Evolutionary conservation across 129 eudicot species (phyloP).

Genomic region (Tagetes patula): DNA sequence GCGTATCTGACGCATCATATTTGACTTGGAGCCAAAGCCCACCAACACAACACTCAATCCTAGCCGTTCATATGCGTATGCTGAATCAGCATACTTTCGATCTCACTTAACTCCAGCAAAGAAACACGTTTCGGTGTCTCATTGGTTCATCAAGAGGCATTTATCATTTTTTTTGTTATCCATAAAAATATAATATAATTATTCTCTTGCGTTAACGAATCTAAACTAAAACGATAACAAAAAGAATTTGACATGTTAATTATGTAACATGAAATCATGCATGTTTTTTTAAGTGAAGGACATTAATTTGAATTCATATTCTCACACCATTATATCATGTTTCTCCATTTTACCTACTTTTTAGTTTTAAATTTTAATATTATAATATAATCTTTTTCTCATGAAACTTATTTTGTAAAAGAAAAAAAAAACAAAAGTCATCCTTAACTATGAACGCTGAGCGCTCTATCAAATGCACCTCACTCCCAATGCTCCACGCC

Average conservation of each 20-base stretch:
- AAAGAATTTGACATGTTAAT: background rate
- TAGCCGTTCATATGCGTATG: conserved; percentile 27
- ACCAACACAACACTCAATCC: conserved; percentile 15
- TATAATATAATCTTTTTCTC: too few species aligned
- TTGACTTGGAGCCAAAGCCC: conserved; percentile 27
- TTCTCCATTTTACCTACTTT: too few species aligned
- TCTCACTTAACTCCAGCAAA: conserved; percentile 6
- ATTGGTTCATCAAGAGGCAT: background rate
- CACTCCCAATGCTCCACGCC: too few species aligned
- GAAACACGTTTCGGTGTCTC: conserved; percentile 23
- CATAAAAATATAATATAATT: background rate
- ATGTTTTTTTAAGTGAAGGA: background rate
- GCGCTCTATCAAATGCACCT: too few species aligned
- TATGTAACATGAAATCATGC: background rate
- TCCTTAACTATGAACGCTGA: too few species aligned
- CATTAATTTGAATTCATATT: background rate
- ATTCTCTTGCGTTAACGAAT: background rate
- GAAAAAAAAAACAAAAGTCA: too few species aligned
- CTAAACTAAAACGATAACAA: background rate
- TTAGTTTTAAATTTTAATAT: too few species aligned
- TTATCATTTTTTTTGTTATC: conserved; percentile 1
- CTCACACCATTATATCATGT: too few species aligned
- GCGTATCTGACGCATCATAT: conserved; percentile 35
- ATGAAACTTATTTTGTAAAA: too few species aligned
- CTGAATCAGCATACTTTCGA: conserved; percentile 26